Percentiles rank a stretch among this genome's conserved stretches.
These are phyloP conservation scores for Iris pallida DNA, from an alignment of 116 monocot species.

Conservation along the genomic window DNA sequence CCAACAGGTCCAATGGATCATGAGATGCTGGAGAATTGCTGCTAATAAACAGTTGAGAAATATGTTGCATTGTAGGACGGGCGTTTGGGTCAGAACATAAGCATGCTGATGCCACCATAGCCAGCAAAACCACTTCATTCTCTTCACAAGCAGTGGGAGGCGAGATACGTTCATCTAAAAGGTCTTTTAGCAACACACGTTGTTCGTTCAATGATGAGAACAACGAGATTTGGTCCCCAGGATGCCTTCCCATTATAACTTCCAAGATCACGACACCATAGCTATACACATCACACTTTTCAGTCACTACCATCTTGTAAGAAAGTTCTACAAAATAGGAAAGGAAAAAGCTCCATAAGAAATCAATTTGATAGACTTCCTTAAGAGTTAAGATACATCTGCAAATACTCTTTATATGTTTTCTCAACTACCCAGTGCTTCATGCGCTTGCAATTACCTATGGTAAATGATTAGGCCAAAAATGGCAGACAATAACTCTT, in stretches of 20 bases:
- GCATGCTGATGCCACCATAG: slow-evolving; percentile 1
- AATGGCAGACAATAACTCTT: too few relatives aligned
- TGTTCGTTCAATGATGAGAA: slow-evolving; percentile 1
- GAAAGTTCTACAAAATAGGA: not conserved
- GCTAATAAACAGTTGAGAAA: not conserved
- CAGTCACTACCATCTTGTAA: slow-evolving; percentile 4
- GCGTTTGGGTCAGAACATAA: not conserved
- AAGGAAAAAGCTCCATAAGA: not conserved
- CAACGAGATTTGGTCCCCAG: slow-evolving; percentile 8
- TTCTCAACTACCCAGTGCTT: too few relatives aligned
- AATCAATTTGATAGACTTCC: not conserved
- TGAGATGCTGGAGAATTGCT: not conserved
- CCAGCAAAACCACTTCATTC: not conserved
- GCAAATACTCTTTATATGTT: too few relatives aligned
- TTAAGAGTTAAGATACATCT: too few relatives aligned
- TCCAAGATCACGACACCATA: slow-evolving; percentile 7
- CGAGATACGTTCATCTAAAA: not conserved
- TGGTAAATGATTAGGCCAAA: too few relatives aligned
- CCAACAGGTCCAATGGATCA: not conserved
- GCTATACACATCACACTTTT: slow-evolving; percentile 14
- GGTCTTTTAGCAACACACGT: not conserved
- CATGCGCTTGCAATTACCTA: too few relatives aligned
- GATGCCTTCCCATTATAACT: slow-evolving; percentile 15
- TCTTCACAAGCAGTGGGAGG: not conserved
- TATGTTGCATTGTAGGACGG: slow-evolving; percentile 5